Conservation (phyloP, 768 basidiomycete species). For the Lyophyllum semitale region DNA sequence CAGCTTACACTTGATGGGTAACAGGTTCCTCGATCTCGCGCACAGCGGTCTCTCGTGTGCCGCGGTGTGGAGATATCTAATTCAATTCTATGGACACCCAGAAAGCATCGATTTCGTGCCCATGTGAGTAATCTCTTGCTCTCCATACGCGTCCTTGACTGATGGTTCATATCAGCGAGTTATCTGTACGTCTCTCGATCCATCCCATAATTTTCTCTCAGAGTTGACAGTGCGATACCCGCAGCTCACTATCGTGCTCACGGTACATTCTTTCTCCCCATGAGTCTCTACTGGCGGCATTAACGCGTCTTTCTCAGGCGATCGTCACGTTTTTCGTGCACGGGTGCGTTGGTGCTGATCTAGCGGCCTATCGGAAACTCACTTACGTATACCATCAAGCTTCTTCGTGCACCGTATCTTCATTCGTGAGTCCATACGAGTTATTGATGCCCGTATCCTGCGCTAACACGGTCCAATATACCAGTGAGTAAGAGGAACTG, state of each 20-base stretch:
- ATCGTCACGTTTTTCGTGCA: neutral
- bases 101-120: slow-evolving; percentile 14
- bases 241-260: neutral
- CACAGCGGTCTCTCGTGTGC: slow-evolving; percentile 25
- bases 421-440: slow-evolving; percentile 22
- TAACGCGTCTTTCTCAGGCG: neutral
- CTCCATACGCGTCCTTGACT: neutral
- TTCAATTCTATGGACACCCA: slow-evolving; percentile 17
- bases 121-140: neutral
- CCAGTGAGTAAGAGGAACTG: neutral
- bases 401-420: slow-evolving; percentile 28
- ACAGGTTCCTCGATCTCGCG: slow-evolving; percentile 23
- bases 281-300: neutral
- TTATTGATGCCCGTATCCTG: slow-evolving; percentile 18
- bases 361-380: slow-evolving; percentile 6
- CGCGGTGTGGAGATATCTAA: slow-evolving; percentile 26
- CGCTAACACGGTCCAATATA: neutral
- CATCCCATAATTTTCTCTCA: neutral
- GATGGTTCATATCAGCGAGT: neutral
- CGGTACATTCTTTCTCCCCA: neutral
- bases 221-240: neutral
- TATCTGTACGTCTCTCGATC: neutral
- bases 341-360: neutral
- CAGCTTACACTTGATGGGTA: neutral
- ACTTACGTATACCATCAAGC: slow-evolving; percentile 7